Evolutionary conservation across 2,329 filamentous ascomycete genomes (phyloP), one percentile per base, ranked within the genome.

Genomic region (Cladophialophora chaetospira): DNA sequence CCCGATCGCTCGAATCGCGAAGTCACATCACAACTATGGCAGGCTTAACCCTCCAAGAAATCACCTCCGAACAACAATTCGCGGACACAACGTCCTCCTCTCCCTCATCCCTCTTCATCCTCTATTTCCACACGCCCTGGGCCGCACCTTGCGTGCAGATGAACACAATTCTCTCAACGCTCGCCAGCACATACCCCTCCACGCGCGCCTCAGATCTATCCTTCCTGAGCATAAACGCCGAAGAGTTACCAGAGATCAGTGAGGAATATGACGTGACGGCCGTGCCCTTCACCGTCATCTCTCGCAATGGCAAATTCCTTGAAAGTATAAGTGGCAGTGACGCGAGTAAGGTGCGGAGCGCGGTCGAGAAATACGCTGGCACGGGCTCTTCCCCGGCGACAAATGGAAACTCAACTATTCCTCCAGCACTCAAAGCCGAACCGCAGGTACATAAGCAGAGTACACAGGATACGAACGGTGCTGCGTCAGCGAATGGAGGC

Each of bases 71-170:
- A 68, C 77, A 81, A 65, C 85, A 86, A 67, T 97, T 94, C 85
- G 79, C 86, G 64, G 76, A 83, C 69, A 78, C 89, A 61, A 78
- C 80, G 61, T 80, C 84, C 38, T 80, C 92, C 11, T 83, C 89
- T 9, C 70, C 87, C 1, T 82, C 86, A 13, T 84, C 88, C 13
- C 84, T 97, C 58, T 81, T 93, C 62, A 81, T 97, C 69, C 84
- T 96, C 70, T 97, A 92, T 72, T 99, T 99, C 80, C 89, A 97
- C 73, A 91, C 94, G 17, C 89, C 92, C 64, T 99, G 94, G 94
- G 94, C 94, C 26, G 91, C 91, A 58, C 94, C 94, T 43, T 97
- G 94, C 79, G 86, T 89, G 62, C 91, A 97, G 76, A 97, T 97
- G 92, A 85, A 84, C 65, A 88, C 86, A 48, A 88, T 97, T 66